phyloP scores from a whole-genome alignment of 1,284 basidiomycete species.

The Rhodotorula sp. region DNA sequence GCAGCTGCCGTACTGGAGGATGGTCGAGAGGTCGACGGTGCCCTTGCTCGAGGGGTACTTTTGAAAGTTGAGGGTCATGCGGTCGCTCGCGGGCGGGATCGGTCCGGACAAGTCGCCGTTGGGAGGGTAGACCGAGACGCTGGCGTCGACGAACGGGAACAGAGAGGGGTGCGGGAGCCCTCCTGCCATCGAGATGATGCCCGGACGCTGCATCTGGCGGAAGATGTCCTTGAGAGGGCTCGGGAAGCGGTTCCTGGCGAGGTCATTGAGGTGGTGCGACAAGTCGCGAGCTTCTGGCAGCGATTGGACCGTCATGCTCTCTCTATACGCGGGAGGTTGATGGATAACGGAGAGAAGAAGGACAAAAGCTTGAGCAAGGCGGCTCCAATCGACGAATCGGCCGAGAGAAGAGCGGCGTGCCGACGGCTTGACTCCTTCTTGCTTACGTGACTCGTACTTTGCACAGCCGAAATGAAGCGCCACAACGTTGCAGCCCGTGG shows the following conservation, averaged over 20 bases:
- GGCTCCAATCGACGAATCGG: too few relatives aligned
- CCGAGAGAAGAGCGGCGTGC: too few relatives aligned
- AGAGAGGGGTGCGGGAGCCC: conserved; percentile 56
- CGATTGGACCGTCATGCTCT: not conserved
- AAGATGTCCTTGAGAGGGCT: conserved; percentile 23
- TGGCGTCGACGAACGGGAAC: conserved; percentile 18
- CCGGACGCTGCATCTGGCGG: conserved; percentile 19
- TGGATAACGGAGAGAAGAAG: not conserved
- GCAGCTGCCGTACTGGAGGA: conserved; percentile 65
- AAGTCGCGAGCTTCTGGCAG: conserved; percentile 19
- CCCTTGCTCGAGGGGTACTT: conserved; percentile 44
- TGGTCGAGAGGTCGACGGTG: conserved; percentile 60
- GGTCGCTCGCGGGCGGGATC: not conserved
- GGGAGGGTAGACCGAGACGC: conserved; percentile 12
- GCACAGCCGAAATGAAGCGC: too few relatives aligned
- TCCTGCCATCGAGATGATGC: conserved; percentile 55
- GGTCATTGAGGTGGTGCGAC: conserved; percentile 17
- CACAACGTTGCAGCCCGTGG: too few relatives aligned
- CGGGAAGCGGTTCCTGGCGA: conserved; percentile 8
- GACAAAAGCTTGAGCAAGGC: not conserved
- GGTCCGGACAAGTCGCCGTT: conserved; percentile 9
- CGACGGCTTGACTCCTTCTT: too few relatives aligned
- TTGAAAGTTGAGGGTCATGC: not conserved
- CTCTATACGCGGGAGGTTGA: too few relatives aligned
- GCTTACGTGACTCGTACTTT: too few relatives aligned